phyloP scores from a whole-genome alignment of 306 rosid genomes.

The Gynostemma pentaphyllum region DNA sequence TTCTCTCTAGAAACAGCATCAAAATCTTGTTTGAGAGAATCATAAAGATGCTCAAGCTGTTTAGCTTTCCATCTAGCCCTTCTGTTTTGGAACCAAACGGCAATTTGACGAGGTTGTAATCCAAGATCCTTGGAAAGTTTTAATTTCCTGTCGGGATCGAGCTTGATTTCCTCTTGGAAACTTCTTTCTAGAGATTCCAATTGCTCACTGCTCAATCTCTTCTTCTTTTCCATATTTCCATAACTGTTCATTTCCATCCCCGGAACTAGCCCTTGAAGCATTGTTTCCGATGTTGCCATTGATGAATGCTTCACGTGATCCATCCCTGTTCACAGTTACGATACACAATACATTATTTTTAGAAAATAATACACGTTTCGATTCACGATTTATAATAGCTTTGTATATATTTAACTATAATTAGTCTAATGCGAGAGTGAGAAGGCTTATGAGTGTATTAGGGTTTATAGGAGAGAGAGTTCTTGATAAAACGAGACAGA shows the following conservation, averaged over 20 bases:
- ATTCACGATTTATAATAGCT: no score
- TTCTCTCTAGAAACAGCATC: slow-evolving; percentile 64
- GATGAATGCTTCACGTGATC: slow-evolving; percentile 11
- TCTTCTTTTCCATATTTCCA: slow-evolving; percentile 49
- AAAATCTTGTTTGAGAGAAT: slow-evolving; percentile 65
- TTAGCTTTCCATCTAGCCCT: slow-evolving; percentile 92
- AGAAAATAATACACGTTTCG: no score
- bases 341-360: no score
- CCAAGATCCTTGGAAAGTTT: slow-evolving; percentile 85
- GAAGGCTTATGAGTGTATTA: no score
- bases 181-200: slow-evolving; percentile 70
- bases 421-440: no score
- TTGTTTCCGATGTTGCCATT: slow-evolving; percentile 3
- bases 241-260: slow-evolving; percentile 12
- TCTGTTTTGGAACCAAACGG: slow-evolving; percentile 95
- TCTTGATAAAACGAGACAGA: no score
- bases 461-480: no score
- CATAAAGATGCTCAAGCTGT: slow-evolving; percentile 82
- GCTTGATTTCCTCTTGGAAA: slow-evolving; percentile 80
- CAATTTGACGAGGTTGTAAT: slow-evolving; percentile 88
- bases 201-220: slow-evolving; percentile 60
- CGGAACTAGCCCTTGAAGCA: slow-evolving; percentile 3
- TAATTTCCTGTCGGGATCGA: slow-evolving; percentile 82
- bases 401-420: no score
- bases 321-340: not conserved